phyloP scores from a whole-genome alignment of 192 early-diverging fungal species.

The Coemansia sp. region DNA sequence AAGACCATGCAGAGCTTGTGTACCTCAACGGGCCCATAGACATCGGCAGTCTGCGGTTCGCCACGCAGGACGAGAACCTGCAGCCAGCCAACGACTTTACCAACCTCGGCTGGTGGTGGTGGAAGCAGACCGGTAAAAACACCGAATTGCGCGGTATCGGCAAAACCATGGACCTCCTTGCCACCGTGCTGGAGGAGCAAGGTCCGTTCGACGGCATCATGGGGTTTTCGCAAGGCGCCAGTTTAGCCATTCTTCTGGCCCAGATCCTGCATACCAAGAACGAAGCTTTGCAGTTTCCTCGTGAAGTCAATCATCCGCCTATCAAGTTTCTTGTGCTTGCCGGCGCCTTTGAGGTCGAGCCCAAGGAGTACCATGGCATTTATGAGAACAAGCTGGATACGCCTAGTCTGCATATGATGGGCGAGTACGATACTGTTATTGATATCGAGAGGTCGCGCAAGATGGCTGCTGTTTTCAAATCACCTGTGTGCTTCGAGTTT shows the following conservation, averaged over 20 bases:
- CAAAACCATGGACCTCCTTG: slow-evolving; percentile 19
- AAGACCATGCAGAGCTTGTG: slow-evolving; percentile 37
- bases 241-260: slow-evolving; percentile 23
- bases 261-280: slow-evolving; percentile 23
- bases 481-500: slow-evolving; percentile 43
- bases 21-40: slow-evolving; percentile 41
- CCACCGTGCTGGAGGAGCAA: slow-evolving; percentile 35
- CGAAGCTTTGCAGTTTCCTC: slow-evolving; percentile 17
- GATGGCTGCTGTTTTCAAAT: slow-evolving; percentile 18
- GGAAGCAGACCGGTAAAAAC: slow-evolving; percentile 25
- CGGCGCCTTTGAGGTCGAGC: slow-evolving; percentile 29
- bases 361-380: slow-evolving; percentile 27
- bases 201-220: slow-evolving; percentile 52
- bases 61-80: slow-evolving; percentile 15
- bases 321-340: slow-evolving; percentile 44
- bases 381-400: slow-evolving; percentile 11
- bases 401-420: slow-evolving; percentile 42
- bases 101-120: slow-evolving; percentile 54
- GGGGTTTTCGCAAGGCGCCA: slow-evolving; percentile 52
- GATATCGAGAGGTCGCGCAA: slow-evolving; percentile 17
- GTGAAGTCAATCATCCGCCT: slow-evolving; percentile 32
- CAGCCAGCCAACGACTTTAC: slow-evolving; percentile 22
- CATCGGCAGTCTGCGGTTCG: slow-evolving; percentile 35
- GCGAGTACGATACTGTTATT: slow-evolving; percentile 44
- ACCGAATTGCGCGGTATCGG: slow-evolving; percentile 38